These are phyloP conservation scores for Juglanconis sp. DNA, from an alignment of 2,329 filamentous ascomycete genomes.

Conservation along the genomic window DNA sequence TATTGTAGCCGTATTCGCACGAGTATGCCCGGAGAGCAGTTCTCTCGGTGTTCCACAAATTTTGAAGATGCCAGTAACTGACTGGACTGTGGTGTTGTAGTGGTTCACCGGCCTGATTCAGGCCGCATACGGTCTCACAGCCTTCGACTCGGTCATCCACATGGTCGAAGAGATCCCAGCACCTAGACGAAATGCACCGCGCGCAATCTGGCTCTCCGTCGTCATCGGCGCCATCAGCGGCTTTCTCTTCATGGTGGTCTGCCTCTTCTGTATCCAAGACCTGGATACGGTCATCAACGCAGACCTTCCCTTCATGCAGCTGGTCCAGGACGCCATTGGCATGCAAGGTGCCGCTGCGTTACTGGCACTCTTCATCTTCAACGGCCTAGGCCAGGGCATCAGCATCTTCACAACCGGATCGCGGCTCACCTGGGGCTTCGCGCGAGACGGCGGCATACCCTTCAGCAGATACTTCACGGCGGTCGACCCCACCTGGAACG, in stretches of 20 bases:
- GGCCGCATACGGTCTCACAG: conserved; percentile 53
- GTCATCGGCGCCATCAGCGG: conserved; percentile 46
- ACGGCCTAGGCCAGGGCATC: conserved; percentile 51
- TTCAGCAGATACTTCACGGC: conserved; percentile 43
- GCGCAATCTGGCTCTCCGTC: conserved; percentile 51
- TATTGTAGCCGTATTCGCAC: too few relatives aligned
- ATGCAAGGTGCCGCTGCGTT: conserved; percentile 41
- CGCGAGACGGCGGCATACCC: conserved; percentile 47
- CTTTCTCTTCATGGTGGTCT: conserved; percentile 50
- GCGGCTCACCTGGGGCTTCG: conserved; percentile 52
- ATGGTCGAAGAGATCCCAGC: conserved; percentile 55
- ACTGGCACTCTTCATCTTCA: conserved; percentile 52
- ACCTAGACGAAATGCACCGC: conserved; percentile 48
- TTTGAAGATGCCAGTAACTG: too few relatives aligned
- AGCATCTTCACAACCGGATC: conserved; percentile 50
- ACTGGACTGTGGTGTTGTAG: neutral
- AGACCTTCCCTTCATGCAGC: conserved; percentile 47
- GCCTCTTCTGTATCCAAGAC: conserved; percentile 48
- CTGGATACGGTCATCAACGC: conserved; percentile 39
- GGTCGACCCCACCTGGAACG: conserved; percentile 47
- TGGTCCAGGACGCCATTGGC: conserved; percentile 39
- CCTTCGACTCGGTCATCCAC: conserved; percentile 58
- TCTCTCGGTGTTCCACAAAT: too few relatives aligned
- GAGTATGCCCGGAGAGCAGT: too few relatives aligned
- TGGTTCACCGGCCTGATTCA: conserved; percentile 58